Conservation (phyloP, 345 rosid genomes). For the Salix koriyanagi region DNA sequence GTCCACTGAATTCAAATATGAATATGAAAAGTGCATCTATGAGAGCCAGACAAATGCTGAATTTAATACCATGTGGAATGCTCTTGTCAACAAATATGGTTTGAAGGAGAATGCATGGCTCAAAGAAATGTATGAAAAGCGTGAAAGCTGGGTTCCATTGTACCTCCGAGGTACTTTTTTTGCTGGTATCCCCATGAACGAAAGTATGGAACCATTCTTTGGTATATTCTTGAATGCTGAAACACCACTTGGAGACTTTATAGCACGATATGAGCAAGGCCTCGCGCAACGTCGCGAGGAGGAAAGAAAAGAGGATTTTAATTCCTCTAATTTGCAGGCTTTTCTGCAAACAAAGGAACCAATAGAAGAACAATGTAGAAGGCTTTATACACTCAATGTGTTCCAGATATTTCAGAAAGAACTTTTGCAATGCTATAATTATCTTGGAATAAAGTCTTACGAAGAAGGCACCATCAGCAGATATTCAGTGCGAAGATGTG, state of each 20-base stretch:
- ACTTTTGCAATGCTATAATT: slow-evolving; percentile 59
- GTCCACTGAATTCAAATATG: slow-evolving; percentile 55
- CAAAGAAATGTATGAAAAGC: slow-evolving; percentile 59
- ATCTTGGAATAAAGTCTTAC: slow-evolving; percentile 58
- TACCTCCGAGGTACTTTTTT: slow-evolving; percentile 66
- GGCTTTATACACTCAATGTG: slow-evolving; percentile 60
- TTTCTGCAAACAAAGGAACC: slow-evolving; percentile 71
- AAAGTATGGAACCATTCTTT: slow-evolving; percentile 54
- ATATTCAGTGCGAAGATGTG: slow-evolving; percentile 60
- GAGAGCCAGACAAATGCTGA: slow-evolving; percentile 60
- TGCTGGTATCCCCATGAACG: slow-evolving; percentile 66
- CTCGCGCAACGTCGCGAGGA: slow-evolving; percentile 68
- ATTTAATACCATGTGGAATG: slow-evolving; percentile 63
- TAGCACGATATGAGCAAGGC: slow-evolving; percentile 56
- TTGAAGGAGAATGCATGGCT: slow-evolving; percentile 64
- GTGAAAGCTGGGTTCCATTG: slow-evolving; percentile 75
- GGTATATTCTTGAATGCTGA: slow-evolving; percentile 51
- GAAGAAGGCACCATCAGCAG: slow-evolving; percentile 73
- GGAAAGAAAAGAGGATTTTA: slow-evolving; percentile 81
- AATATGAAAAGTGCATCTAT: slow-evolving; percentile 66
- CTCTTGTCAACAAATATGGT: slow-evolving; percentile 54
- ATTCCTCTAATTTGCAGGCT: slow-evolving; percentile 59
- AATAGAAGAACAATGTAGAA: slow-evolving; percentile 77
- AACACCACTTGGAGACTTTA: slow-evolving; percentile 57
- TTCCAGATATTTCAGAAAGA: slow-evolving; percentile 82